Evolutionary conservation across 305 asterid species (phyloP), one percentile per base, ranked within the genome.

Genomic region (Fraxinus velutina): DNA sequence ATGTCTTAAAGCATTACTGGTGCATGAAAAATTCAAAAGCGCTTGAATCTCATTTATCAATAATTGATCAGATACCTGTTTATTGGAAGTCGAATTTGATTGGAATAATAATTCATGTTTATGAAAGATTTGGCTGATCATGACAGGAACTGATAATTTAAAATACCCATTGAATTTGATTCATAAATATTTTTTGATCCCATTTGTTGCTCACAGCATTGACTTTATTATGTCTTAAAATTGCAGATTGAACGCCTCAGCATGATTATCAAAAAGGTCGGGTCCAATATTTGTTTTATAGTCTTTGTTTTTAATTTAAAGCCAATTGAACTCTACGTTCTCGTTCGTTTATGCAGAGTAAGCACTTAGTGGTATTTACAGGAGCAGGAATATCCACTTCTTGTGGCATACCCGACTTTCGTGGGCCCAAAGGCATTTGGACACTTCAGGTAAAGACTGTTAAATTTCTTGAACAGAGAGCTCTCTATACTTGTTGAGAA

Each of bases 351-450:
- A 66, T 90, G 89, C 93, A 92, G 98, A 92, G 98, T 91, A 92
- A 92, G 91, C 97, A 94, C 88, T 87, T 95, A 77, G 99, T 95
- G 90, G 99, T 89, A 74, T 95, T 95, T 89, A 95, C 98, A 71
- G 99, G 99, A 83, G 98, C 99, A 57, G 97, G 99, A 80, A 95
- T 95, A 82, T 95, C 99, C 78, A 95, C 99, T 79, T 91, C 99
- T 12, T 93, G 97, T 85, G 99, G 99, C 75, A 95, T 93, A 90
- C 99, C 99, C 17, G 99, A 95, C 83, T 95, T 95, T 88, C 97
- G 99, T 79, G 99, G 99, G 78, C 99, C 99, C 77, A 94, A 92
- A 82, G 99, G 99, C 21, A 90, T 95, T 83, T 95, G 99, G 99
- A 95, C 99, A n/a, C 97, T 95, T 85, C 99, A 95, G 96, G 99